A percentile compares a stretch with the other conserved stretches of the same genome.
Conservation (phyloP, 1,284 basidiomycete genomes). For the Ganoderma leucocontextum region DNA sequence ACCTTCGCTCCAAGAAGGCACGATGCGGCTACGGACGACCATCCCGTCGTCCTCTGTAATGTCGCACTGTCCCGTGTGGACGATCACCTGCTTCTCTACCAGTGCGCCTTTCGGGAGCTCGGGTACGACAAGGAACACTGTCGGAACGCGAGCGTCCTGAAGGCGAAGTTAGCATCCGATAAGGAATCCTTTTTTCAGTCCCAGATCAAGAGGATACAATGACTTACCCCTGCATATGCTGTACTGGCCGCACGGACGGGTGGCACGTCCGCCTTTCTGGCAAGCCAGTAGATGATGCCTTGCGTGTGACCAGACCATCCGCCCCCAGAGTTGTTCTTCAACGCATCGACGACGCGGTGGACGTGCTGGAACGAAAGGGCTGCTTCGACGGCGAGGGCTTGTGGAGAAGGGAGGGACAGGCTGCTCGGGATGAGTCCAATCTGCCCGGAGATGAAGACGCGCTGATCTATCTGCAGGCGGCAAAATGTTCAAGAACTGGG, state of each 20-base stretch:
- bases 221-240: conserved; percentile 40
- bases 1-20: conserved; percentile 54
- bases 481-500: conserved; percentile 4
- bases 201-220: not conserved
- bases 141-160: conserved; percentile 48
- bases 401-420: conserved; percentile 71
- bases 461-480: conserved; percentile 67
- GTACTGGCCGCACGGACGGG: conserved; percentile 54
- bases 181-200: not conserved
- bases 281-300: conserved; percentile 72
- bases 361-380: conserved; percentile 87
- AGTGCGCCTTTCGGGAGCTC: conserved; percentile 81
- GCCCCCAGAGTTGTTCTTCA: conserved; percentile 62
- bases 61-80: conserved; percentile 69
- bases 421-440: conserved; percentile 88
- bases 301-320: conserved; percentile 73
- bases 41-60: conserved; percentile 58
- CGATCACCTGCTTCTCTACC: conserved; percentile 75
- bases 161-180: not conserved
- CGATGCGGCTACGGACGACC: conserved; percentile 41
- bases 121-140: conserved; percentile 73
- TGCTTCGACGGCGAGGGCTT: conserved; percentile 67
- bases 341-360: conserved; percentile 67
- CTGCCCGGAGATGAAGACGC: conserved; percentile 92
- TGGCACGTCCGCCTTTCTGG: conserved; percentile 48